Evolutionary conservation across 495 filamentous ascomycete species (phyloP).

Genomic region (Hypoxylon cercidicola): DNA sequence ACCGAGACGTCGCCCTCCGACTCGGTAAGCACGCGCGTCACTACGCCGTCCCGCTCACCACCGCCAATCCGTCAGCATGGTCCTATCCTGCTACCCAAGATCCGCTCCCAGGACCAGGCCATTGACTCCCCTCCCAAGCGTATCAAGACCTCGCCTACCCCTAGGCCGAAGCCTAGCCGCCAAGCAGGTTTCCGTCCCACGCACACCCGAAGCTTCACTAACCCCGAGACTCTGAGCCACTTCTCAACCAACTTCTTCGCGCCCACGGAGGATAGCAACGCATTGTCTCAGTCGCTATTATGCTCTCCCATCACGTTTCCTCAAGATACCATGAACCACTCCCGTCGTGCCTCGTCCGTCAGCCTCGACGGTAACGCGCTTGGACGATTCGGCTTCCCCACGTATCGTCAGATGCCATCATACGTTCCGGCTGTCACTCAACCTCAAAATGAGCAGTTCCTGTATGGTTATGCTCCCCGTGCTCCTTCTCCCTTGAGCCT

Average conservation of each 20-base stretch:
- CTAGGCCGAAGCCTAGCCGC: constrained; percentile 37
- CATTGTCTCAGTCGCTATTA: constrained; percentile 57
- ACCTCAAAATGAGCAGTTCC: constrained; percentile 54
- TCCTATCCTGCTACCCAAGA: constrained; percentile 84
- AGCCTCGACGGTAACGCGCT: constrained; percentile 73
- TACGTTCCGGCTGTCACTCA: constrained; percentile 65
- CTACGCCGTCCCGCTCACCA: constrained; percentile 70
- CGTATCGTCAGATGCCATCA: constrained; percentile 79
- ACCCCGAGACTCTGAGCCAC: constrained; percentile 66
- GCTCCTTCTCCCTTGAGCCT: constrained; percentile 62
- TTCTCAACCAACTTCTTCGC: constrained; percentile 60
- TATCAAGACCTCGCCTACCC: constrained; percentile 50
- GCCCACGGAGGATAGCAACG: constrained; percentile 48
- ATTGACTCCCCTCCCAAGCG: constrained; percentile 61
- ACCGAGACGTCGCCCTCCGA: constrained; percentile 83
- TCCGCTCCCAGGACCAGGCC: constrained; percentile 84
- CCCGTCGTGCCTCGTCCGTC: constrained; percentile 73
- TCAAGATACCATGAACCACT: constrained; percentile 56
- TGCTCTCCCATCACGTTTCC: constrained; percentile 76
- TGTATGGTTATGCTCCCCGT: constrained; percentile 57
- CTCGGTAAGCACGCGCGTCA: constrained; percentile 71
- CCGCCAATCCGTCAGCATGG: constrained; percentile 84
- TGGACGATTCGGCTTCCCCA: constrained; percentile 79
- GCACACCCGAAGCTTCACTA: constrained; percentile 73
- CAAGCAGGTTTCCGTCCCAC: constrained; percentile 55